Evolutionary conservation across 495 filamentous ascomycete species (phyloP).

Genomic region (Talaromyces stipitatus): DNA sequence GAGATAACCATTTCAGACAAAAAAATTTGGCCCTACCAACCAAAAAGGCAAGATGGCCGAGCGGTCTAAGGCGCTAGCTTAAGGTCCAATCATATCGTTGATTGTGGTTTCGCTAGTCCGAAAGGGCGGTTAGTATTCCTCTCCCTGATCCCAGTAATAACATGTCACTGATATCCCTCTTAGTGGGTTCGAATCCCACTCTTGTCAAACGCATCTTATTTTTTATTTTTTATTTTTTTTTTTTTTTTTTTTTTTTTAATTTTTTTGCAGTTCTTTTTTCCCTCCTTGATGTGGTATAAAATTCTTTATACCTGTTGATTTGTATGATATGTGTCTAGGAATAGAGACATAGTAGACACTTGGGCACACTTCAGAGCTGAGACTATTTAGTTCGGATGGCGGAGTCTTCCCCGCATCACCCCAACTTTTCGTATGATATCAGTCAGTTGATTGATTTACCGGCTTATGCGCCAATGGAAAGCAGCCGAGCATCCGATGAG

Average conservation of each 20-base stretch:
- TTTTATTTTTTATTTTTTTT: no score
- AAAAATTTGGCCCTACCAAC: no score
- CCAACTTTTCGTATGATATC: not conserved
- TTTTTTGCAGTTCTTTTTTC: no score
- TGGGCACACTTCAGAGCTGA: no score
- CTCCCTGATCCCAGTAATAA: not conserved
- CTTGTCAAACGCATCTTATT: no score
- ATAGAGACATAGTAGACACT: no score
- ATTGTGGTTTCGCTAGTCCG: not conserved
- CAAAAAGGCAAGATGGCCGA: not conserved
- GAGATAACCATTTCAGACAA: no score
- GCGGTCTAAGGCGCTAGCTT: not conserved
- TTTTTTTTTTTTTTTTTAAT: no score
- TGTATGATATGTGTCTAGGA: no score
- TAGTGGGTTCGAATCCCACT: slow-evolving; percentile 49
- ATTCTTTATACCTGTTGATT: no score
- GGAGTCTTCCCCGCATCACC: not conserved
- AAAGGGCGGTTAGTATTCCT: not conserved
- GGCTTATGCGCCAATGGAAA: not conserved
- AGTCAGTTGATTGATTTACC: not conserved
- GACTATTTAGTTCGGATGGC: not conserved
- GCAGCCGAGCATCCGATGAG: not conserved
- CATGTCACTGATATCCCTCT: not conserved
- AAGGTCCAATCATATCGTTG: not conserved
- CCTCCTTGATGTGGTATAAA: no score